Evolutionary conservation across 352 stramenopile species (phyloP), one percentile per base, ranked within the genome.

Genomic region (Halophytophthora polymorphica): DNA sequence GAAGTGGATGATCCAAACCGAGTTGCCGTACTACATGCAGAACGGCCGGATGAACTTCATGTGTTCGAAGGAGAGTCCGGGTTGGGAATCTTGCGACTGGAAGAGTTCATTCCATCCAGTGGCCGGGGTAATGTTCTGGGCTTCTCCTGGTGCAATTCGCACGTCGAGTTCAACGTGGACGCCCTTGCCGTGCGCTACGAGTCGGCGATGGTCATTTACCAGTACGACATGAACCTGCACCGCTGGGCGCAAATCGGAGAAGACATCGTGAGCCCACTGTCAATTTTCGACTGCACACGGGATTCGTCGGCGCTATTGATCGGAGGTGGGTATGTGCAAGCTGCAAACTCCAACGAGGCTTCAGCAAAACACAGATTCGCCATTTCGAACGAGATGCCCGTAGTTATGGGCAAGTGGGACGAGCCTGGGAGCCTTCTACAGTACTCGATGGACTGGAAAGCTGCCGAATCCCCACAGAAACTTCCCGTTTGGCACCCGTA

Each of bases 1-100:
- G 81, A 92, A 71, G 77, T 94, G 15, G 78, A 94, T 49, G 83
- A 94, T 52, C 83, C 82, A 3, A 94, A 94, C 46, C 81, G 83
- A 19, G 59, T 94, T 28, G 83, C 81, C 1, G 73, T 94, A 8
- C 42, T 94, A 13, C 65, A 83, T 56, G 53, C 59, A 23, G 53
- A 63, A 46, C 61, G 56, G 22, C 77, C 77, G 0, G 63, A 88
- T 11, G 62, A 69, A 22, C 49, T 94, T 1, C 64, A 84, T 42
- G 71, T 94, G 4, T 86, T 88, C 52, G 83, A 94, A 64, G 83
- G 70, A 7, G 83, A 94, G 50, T 91, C 79, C 8, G 83, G 83
- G 1, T 63, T 94, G 6, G 83, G 83, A 19, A 92, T 92, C 50
- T 60, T 92, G 41, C 71, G 79, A 8, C 56, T 76, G 2, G 83